These are phyloP conservation scores for Plasmodium vivax DNA, from an alignment of 169 alveolate genomes.

Conservation along the genomic window DNA sequence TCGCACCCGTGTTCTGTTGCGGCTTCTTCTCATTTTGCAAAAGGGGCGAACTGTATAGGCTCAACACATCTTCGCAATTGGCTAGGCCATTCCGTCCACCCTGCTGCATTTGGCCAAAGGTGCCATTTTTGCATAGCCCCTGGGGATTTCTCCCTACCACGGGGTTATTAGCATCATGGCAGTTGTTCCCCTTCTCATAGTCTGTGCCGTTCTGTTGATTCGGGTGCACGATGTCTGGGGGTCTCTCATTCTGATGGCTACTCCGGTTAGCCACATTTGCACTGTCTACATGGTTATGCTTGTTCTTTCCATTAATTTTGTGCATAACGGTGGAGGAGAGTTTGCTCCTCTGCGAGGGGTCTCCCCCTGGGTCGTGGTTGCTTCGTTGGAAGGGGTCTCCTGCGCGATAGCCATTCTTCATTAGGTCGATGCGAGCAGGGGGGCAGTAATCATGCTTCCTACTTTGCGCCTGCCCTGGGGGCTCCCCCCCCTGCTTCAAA, in stretches of 20 bases:
- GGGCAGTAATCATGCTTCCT: not conserved
- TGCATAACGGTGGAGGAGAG: not conserved
- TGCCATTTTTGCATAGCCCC: not conserved
- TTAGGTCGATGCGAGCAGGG: not conserved
- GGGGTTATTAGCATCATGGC: not conserved
- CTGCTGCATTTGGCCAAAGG: not conserved
- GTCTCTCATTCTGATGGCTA: not conserved
- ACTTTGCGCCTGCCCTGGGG: not conserved
- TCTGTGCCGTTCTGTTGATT: not conserved
- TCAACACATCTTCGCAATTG: not conserved
- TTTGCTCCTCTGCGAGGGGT: not conserved
- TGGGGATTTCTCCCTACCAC: not conserved
- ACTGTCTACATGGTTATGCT: not conserved
- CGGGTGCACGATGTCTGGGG: not conserved
- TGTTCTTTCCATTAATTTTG: not conserved
- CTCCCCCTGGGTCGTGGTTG: not conserved
- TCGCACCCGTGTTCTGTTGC: not conserved
- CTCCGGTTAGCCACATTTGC: not conserved
- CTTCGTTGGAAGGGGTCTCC: not conserved
- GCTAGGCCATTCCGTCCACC: not conserved
- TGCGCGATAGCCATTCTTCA: not conserved
- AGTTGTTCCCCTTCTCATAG: slow-evolving; percentile 11
- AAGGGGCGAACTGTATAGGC: not conserved
- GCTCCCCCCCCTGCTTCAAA: not conserved
- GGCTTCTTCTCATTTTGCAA: slow-evolving; percentile 1